A percentile compares a stretch with the other conserved stretches of the same genome.
These are phyloP conservation scores for Paramecium bursaria DNA, from an alignment of 73 alveolate species.

Conservation along the genomic window DNA sequence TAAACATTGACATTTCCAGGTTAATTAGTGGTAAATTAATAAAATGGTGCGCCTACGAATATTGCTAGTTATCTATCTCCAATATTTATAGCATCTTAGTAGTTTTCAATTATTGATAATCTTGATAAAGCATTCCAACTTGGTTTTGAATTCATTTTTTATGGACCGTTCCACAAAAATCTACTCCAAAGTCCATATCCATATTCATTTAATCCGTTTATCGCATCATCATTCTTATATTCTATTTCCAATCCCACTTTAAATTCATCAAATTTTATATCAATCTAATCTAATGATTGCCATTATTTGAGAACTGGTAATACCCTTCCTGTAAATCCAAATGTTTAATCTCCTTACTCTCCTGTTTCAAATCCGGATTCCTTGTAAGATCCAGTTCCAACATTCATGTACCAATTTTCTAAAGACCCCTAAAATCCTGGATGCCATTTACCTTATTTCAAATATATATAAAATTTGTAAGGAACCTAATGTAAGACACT, in stretches of 20 bases:
- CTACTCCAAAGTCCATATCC: slow-evolving; percentile 62
- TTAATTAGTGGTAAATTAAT: slow-evolving; percentile 6
- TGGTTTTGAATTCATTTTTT: slow-evolving; percentile 18
- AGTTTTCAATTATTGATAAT: slow-evolving; percentile 10
- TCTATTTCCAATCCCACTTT: slow-evolving; percentile 40
- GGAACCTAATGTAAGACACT: slow-evolving; percentile 25
- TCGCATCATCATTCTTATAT: slow-evolving; percentile 7
- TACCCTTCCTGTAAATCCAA: slow-evolving; percentile 53
- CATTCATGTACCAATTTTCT: slow-evolving; percentile 46
- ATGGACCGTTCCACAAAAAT: slow-evolving; percentile 59
- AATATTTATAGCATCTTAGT: slow-evolving; percentile 33
- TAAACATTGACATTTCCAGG: slow-evolving; percentile 4
- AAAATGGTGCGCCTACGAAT: slow-evolving; percentile 44
- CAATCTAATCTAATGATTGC: slow-evolving; percentile 13
- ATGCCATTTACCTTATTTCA: slow-evolving; percentile 1
- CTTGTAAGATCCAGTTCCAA: slow-evolving; percentile 42
- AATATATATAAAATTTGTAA: neutral
- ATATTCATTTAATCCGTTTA: slow-evolving; percentile 51
- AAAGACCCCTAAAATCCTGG: slow-evolving; percentile 49
- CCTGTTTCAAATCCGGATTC: slow-evolving; percentile 47
- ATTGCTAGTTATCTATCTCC: slow-evolving; percentile 55
- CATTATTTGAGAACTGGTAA: slow-evolving; percentile 16
- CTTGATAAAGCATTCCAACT: slow-evolving; percentile 52
- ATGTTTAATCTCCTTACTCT: neutral
- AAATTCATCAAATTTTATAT: neutral